These are phyloP conservation scores for Thraustotheca clavata DNA, from an alignment of 352 stramenopile species.

Conservation along the genomic window DNA sequence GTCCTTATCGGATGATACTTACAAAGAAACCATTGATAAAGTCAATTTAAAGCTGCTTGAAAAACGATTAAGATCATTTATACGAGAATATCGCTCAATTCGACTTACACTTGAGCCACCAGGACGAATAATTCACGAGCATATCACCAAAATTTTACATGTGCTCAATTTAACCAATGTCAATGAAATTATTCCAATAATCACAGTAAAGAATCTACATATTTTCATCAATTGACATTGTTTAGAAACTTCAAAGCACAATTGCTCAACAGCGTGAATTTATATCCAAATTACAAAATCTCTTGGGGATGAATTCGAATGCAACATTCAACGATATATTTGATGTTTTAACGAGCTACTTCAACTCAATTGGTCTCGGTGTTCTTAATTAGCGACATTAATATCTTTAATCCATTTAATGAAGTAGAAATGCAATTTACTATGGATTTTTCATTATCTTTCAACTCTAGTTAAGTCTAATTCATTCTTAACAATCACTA, in stretches of 20 bases:
- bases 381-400: background rate
- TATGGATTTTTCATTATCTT: too few relatives aligned
- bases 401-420: too few relatives aligned
- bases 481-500: too few relatives aligned
- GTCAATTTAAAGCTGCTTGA: too few relatives aligned
- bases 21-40: too few relatives aligned
- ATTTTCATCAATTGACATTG: background rate
- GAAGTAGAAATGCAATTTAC: too few relatives aligned
- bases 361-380: slow-evolving; percentile 6
- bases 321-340: slow-evolving; percentile 2
- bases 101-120: background rate
- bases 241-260: slow-evolving; percentile 1
- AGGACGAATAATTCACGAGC: background rate
- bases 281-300: background rate
- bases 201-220: background rate
- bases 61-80: background rate
- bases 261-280: background rate
- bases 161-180: background rate
- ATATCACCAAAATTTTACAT: background rate
- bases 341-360: background rate
- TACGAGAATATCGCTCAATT: background rate
- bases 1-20: too few relatives aligned
- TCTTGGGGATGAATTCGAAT: background rate
- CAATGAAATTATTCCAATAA: background rate
- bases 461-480: too few relatives aligned